These are phyloP conservation scores for Termitomyces sp. DNA, from an alignment of 768 basidiomycete species.

Conservation along the genomic window DNA sequence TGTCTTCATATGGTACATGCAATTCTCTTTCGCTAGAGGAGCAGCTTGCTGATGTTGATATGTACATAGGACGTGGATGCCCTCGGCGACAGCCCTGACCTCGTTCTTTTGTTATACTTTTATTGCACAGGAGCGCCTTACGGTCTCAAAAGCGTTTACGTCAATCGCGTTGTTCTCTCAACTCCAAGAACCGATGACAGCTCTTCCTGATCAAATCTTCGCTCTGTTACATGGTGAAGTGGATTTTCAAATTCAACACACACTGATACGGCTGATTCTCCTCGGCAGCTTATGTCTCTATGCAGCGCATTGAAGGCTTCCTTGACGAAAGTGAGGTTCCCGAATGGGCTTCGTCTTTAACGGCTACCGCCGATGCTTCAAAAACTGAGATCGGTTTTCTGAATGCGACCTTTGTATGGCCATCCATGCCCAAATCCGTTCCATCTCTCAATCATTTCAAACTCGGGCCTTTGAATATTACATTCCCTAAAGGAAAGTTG, in stretches of 20 bases:
- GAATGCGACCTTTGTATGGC: constrained; percentile 55
- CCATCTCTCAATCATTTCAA: constrained; percentile 36
- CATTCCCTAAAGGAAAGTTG: constrained; percentile 53
- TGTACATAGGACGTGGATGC: constrained; percentile 58
- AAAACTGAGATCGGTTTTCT: constrained; percentile 44
- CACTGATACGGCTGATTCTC: constrained; percentile 7
- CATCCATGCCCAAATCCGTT: constrained; percentile 25
- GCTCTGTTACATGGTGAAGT: constrained; percentile 54
- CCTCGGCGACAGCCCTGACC: constrained; percentile 58
- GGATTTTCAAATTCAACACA: not conserved
- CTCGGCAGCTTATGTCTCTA: constrained; percentile 60
- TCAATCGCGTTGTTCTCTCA: constrained; percentile 72
- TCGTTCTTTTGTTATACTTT: constrained; percentile 67
- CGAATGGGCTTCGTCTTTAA: constrained; percentile 69
- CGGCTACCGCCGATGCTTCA: constrained; percentile 17
- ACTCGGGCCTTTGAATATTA: constrained; percentile 51
- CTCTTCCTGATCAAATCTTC: constrained; percentile 57
- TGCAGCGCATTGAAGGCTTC: constrained; percentile 76
- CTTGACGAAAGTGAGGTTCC: constrained; percentile 72
- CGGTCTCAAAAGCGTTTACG: constrained; percentile 79
- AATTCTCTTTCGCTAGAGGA: not conserved
- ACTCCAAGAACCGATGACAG: constrained; percentile 63
- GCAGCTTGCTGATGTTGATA: not conserved
- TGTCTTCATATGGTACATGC: constrained; percentile 60
- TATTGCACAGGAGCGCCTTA: constrained; percentile 57